Base-by-base conservation (phyloP, 1,284 basidiomycete genomes). In the Ceratobasidium papillatum region DNA sequence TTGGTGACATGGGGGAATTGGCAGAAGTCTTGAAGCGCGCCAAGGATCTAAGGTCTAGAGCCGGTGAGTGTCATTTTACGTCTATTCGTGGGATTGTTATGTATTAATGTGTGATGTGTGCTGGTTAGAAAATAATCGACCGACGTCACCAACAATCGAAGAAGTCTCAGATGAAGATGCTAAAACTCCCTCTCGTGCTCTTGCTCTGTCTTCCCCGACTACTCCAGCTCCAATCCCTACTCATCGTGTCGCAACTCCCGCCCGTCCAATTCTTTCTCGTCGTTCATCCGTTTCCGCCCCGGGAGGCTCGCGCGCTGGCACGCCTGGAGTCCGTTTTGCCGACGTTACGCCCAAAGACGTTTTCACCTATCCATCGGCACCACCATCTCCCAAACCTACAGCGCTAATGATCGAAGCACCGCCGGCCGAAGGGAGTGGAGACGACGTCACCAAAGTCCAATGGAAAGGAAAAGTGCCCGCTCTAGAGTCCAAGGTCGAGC, bases 291-390 rank as follows among this genome's bases (percentile, higher is more conserved):
- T 79, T 63, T 68, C 74, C 36, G 76, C 66, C n/a, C 36, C 36
- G 7, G 36, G n/a, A 12, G 34, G 30, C 1, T 59, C 74, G 7
- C 74, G 63, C 30, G 51, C 54, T 17, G 45, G 49, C 9, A 45
- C 47, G 47, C 84, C 85, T 5, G 85, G 81, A 72, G 79, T 89
- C 19, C 87, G 87, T n/a, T 89, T 89, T 74, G 86, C 87, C 30
- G 86, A 88, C 8, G 79, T 88, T 12, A 85, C 84, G 0, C 84
- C 86, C 0, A 79, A 83, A 8, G 86, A 88, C 75, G 87, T 94
- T 1, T 86, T 92, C 80, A 89, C 94, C 0, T 94, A 94, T 78
- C 90, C 92, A 78, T 93, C 92, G 25, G 89, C 89, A 0, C 92
- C 92, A 1, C 84, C 90, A 1, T 93, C 93, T 2, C 92, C 92